phyloP scores from a whole-genome alignment of 352 stramenopile genomes.

The Pythium guiyangense region DNA sequence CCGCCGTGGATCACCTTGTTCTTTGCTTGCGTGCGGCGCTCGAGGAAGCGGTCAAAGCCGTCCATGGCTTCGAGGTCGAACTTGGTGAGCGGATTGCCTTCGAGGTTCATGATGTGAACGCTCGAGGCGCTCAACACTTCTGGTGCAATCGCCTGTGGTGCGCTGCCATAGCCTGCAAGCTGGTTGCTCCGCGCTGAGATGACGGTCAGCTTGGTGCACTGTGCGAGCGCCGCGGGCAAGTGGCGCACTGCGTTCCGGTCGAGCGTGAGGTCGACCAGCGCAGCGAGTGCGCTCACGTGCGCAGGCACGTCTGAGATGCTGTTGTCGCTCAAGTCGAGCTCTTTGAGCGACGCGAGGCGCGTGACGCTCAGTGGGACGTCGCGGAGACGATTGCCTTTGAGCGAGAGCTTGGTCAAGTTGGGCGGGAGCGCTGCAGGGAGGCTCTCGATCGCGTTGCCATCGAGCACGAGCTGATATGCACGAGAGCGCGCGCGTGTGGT shows the following conservation, averaged over 20 bases:
- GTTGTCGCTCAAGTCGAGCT: conserved; percentile 74
- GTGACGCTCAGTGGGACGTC: conserved; percentile 42
- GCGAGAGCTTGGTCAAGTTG: conserved; percentile 72
- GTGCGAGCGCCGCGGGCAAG: conserved; percentile 40
- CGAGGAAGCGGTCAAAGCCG: conserved; percentile 68
- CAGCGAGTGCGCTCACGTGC: conserved; percentile 34
- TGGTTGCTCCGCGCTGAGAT: conserved; percentile 58
- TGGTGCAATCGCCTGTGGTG: conserved; percentile 30
- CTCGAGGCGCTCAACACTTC: conserved; percentile 49
- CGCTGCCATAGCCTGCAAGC: conserved; percentile 21
- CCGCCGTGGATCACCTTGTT: conserved; percentile 87
- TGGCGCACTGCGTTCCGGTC: conserved; percentile 51
- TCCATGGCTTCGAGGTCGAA: conserved; percentile 74
- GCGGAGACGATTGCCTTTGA: conserved; percentile 54
- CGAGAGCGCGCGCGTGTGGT: neutral
- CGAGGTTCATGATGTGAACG: conserved; percentile 81
- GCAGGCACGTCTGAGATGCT: conserved; percentile 33
- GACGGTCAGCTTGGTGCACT: conserved; percentile 65
- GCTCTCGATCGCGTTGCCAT: conserved; percentile 60
- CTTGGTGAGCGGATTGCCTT: conserved; percentile 79
- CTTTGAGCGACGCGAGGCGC: conserved; percentile 45
- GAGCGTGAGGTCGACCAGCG: conserved; percentile 65
- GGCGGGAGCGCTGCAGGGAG: conserved; percentile 52
- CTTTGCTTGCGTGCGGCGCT: conserved; percentile 70
- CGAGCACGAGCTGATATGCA: conserved; percentile 50